Conservation (phyloP, 805 yeast species). For the Sungouiella thailandica region DNA sequence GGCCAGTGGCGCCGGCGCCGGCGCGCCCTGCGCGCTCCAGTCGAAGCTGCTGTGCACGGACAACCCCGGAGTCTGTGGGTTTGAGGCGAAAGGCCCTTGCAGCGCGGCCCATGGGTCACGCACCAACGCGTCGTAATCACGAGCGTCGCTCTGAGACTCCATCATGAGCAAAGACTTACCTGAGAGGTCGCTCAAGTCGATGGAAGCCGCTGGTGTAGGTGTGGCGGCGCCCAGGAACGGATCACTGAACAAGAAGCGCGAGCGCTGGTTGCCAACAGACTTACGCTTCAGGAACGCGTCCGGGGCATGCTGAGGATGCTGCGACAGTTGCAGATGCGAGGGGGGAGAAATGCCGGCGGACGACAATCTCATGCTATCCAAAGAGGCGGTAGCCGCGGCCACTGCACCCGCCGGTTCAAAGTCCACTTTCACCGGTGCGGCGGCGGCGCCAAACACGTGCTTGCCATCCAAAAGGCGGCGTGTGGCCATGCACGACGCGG, state of each 20-base stretch:
- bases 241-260: conserved; percentile 67
- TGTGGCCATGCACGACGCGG: conserved; percentile 37
- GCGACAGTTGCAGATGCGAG: conserved; percentile 8
- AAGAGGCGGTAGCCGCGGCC: conserved; percentile 16
- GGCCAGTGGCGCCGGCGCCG: conserved; percentile 12
- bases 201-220: conserved; percentile 15
- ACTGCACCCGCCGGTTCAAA: conserved; percentile 16
- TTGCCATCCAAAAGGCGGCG: conserved; percentile 37
- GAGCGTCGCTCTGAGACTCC: conserved; percentile 45
- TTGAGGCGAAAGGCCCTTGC: conserved; percentile 19
- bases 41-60: conserved; percentile 10
- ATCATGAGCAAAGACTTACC: conserved; percentile 41
- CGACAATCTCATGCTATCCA: conserved; percentile 24
- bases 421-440: conserved; percentile 34
- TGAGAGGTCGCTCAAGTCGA: conserved; percentile 32
- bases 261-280: conserved; percentile 52
- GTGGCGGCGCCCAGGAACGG: conserved; percentile 35
- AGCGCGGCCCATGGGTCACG: conserved; percentile 41
- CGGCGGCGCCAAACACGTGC: conserved; percentile 33
- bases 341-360: conserved; percentile 33
- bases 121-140: conserved; percentile 42
- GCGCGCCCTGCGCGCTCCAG: conserved; percentile 9
- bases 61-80: conserved; percentile 38
- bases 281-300: conserved; percentile 42
- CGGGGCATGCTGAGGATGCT: conserved; percentile 2